Evolutionary conservation across 306 rosid species (phyloP).

Genomic region (Sindora glabra): DNA sequence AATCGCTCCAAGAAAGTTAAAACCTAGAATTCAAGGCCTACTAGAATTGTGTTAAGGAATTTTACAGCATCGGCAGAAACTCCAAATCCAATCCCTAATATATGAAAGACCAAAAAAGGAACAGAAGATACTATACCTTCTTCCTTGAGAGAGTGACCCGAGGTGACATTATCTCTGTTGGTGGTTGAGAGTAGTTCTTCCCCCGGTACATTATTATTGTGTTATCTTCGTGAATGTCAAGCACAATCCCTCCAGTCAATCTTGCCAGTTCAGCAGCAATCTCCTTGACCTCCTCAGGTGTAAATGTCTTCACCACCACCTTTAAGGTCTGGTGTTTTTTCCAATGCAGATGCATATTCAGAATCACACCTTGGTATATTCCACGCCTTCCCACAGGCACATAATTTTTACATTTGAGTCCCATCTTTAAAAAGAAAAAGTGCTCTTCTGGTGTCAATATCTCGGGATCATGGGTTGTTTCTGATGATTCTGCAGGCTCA

Average conservation of each 20-base stretch:
- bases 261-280: conserved; percentile 87
- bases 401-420: conserved; percentile 78
- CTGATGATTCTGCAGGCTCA: conserved; percentile 74
- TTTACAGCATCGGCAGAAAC: neutral
- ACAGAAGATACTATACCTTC: conserved; percentile 43
- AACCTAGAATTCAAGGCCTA: neutral
- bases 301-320: conserved; percentile 83
- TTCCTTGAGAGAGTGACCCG: conserved; percentile 80
- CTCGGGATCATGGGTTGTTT: conserved; percentile 86
- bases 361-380: conserved; percentile 88
- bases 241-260: conserved; percentile 84
- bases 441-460: conserved; percentile 95
- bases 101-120: neutral
- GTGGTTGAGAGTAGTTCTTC: conserved; percentile 93
- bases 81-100: neutral
- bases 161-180: conserved; percentile 97
- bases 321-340: conserved; percentile 89
- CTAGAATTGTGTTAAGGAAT: neutral
- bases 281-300: conserved; percentile 86
- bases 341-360: conserved; percentile 99
- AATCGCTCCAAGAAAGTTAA: neutral
- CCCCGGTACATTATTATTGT: conserved; percentile 95
- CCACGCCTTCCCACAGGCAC: conserved; percentile 97
- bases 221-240: conserved; percentile 76
- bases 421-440: conserved; percentile 91